Conservation (phyloP, 202 grass and related monocot species). For the Zizania palustris region DNA sequence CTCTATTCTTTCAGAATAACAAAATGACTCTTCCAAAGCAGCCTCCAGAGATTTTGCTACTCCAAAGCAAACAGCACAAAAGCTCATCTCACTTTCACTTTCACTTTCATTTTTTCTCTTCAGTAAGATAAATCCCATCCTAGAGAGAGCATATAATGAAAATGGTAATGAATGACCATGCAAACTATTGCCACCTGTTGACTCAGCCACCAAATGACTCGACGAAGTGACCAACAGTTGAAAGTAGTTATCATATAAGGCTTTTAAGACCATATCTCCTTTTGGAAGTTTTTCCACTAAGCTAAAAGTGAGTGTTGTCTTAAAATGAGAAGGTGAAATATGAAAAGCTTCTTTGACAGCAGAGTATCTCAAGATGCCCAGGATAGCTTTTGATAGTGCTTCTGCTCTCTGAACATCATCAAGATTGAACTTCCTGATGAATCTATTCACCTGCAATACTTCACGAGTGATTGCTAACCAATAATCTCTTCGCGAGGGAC, state of each 20-base stretch:
- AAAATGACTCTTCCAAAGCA: constrained; percentile 84
- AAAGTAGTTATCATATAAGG: constrained; percentile 69
- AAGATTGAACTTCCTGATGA: constrained; percentile 84
- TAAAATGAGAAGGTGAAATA: constrained; percentile 74
- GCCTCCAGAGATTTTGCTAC: constrained; percentile 66
- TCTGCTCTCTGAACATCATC: constrained; percentile 67
- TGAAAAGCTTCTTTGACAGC: constrained; percentile 82
- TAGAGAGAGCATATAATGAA: constrained; percentile 68
- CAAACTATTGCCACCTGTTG: constrained; percentile 38
- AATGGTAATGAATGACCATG: constrained; percentile 61
- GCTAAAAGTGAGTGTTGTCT: constrained; percentile 86
- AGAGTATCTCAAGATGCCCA: constrained; percentile 81
- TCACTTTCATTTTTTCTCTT: constrained; percentile 46
- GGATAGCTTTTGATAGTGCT: constrained; percentile 71
- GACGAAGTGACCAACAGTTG: constrained; percentile 48
- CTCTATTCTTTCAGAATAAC: constrained; percentile 70
- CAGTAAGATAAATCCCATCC: constrained; percentile 71
- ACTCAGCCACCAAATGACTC: constrained; percentile 46
- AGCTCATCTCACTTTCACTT: constrained; percentile 53
- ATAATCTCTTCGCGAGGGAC: constrained; percentile 78
- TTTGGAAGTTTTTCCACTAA: constrained; percentile 90
- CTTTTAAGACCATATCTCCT: constrained; percentile 84
- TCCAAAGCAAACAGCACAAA: constrained; percentile 63
- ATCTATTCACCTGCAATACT: constrained; percentile 81
- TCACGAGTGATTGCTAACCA: constrained; percentile 80